Evolutionary conservation across 2,329 filamentous ascomycete genomes (phyloP).

Genomic region (Cladophialophora bantiana): DNA sequence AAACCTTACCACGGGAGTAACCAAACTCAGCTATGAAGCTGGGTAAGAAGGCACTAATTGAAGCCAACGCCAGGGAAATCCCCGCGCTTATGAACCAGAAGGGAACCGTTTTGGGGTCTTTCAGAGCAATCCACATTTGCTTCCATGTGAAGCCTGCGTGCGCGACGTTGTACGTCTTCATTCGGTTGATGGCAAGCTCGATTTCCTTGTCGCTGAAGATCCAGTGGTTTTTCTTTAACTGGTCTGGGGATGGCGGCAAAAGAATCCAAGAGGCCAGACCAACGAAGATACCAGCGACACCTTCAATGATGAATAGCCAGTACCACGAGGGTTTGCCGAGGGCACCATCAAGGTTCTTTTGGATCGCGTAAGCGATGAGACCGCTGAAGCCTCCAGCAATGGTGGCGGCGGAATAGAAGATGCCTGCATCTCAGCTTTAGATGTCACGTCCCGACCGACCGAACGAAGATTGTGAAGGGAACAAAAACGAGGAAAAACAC

Average conservation of each 20-base stretch:
- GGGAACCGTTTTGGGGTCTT: slow-evolving; percentile 22
- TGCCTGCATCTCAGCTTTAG: background rate
- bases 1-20: slow-evolving; percentile 24
- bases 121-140: slow-evolving; percentile 17
- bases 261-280: slow-evolving; percentile 5
- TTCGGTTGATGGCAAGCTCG: slow-evolving; percentile 2
- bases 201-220: slow-evolving; percentile 10
- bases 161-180: slow-evolving; percentile 22
- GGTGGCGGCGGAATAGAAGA: slow-evolving; percentile 63
- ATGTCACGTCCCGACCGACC: background rate
- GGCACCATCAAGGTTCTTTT: slow-evolving; percentile 62
- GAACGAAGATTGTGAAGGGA: background rate
- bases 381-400: slow-evolving; percentile 76
- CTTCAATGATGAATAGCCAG: slow-evolving; percentile 75
- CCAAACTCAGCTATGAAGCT: slow-evolving; percentile 30
- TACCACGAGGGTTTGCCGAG: slow-evolving; percentile 65
- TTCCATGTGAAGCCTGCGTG: slow-evolving; percentile 14
- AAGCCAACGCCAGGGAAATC: slow-evolving; percentile 9
- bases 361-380: slow-evolving; percentile 69
- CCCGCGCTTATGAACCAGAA: slow-evolving; percentile 12
- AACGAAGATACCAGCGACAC: slow-evolving; percentile 44
- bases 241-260: slow-evolving; percentile 6
- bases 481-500: background rate
- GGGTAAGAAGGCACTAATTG: slow-evolving; percentile 27
- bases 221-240: slow-evolving; percentile 16